Evolutionary conservation across 2,329 filamentous ascomycete species (phyloP), one percentile per base, ranked within the genome.

Genomic region (Pseudocercospora macadamiae): DNA sequence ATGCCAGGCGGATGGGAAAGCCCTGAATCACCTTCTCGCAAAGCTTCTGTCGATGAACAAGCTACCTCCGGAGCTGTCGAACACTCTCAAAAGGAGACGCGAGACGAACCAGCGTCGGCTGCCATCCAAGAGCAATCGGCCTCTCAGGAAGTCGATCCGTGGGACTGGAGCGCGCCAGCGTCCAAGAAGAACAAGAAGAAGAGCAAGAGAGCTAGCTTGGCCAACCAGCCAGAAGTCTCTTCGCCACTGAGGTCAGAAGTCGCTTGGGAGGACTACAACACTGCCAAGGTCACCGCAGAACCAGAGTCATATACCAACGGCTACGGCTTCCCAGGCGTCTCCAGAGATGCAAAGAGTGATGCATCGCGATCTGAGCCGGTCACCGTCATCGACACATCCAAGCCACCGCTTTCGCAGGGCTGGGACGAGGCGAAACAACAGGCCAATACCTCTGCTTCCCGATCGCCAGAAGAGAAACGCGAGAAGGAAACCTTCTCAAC

Each of bases 221-320:
- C 68, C 60, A 76, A 75, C 30, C 74, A 76, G 21, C 70, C 73
- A 7, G 71, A 72, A 16, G 71, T 76, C 8, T 75, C 75, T 56
- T 79, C 77, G 23, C 78, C 77, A 4, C 68, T 80, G 30, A 68
- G 77, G 25, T 72, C 76, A n/a, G 77, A 80, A 58, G 70, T 78
- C 53, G 73, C 75, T 23, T 74, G 75, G 54, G 71, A 79, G 16
- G 78, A 80, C 57, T 78, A 79, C 53, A 68, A 78, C 18, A 71
- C 73, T 16, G 54, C 54, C 8, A 57, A 53, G 16, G 51, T 55
- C 8, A 47, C 47, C 14, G 16, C 51, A n/a, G 30, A 54, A 44
- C 32, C 55, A 49, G 47, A 51, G n/a, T 51, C 61, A 9, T 32
- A 51, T 18, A 34, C 30, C 12, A 62, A 63, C 10, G 62, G 60